Evolutionary conservation across 768 basidiomycete species (phyloP), one percentile per base, ranked within the genome.

Genomic region (Mycena kentingensis): DNA sequence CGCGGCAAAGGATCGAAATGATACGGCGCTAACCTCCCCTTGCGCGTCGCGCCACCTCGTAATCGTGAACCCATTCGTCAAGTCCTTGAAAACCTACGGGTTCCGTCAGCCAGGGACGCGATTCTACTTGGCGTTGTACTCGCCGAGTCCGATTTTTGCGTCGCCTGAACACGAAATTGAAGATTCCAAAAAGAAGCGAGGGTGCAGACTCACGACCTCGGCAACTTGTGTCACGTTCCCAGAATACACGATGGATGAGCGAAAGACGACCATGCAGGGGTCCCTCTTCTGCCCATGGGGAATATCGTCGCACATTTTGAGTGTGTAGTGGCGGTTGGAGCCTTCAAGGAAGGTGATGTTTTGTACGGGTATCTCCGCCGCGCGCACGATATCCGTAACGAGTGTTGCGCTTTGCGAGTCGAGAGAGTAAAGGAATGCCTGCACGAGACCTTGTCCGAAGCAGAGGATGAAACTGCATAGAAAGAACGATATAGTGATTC

Each of bases 391-490:
- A 10, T 60, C 59, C 21, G 66, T 60, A 12, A 77, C 64, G 26
- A 81, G 57, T 2, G 58, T 51, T 45, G 63, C 60, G 55, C 76
- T 77, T 24, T 73, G 63, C 6, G 70, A 59, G 58, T 84, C 81
- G 60, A 77, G 53, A 19, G 68, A 69, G 61, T 71, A 78, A 11
- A 82, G 70, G 16, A 79, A 64, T 1, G 79, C 73, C 60, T 80
- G 80, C 29, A 82, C 65, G 49, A 78, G 65, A 51, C 77, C 81
- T 52, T 82, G 81, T 10, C 74, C 65, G 43, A 82, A 73, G 60
- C 79, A 83, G 57, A 78, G 75, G 39, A 80, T 16, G 49, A 82
- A 69, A 32, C 73, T 75, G 54, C 82, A 74, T 21, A 80, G 52
- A 60, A 83, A 78, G 67, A 83, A 84, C 0, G 73, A 63, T 27